Evolutionary conservation across 371 early-diverging fungal species (phyloP).

Genomic region (Fennellomyces sp.): DNA sequence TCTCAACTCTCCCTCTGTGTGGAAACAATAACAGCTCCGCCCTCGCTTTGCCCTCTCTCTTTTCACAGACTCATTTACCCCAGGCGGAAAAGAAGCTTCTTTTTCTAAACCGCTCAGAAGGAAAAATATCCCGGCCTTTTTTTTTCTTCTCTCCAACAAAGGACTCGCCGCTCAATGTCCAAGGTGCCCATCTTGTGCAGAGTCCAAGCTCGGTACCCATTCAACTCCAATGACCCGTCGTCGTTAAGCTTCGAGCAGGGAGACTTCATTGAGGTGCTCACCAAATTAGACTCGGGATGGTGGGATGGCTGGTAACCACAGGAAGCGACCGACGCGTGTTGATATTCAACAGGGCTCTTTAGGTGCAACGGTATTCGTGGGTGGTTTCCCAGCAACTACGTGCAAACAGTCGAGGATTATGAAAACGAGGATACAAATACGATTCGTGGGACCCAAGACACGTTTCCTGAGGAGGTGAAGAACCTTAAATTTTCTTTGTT

Average conservation of each 20-base stretch:
- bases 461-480: neutral
- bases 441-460: neutral
- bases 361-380: constrained; percentile 68
- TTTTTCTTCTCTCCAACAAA: neutral
- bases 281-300: constrained; percentile 88
- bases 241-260: constrained; percentile 71
- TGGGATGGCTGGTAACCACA: constrained; percentile 87
- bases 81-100: too few relatives aligned
- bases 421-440: constrained; percentile 15
- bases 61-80: too few relatives aligned
- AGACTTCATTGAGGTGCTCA: constrained; percentile 82
- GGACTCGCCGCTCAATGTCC: constrained; percentile 6
- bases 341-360: neutral
- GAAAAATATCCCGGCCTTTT: neutral
- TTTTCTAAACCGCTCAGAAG: too few relatives aligned
- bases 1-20: too few relatives aligned
- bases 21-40: too few relatives aligned
- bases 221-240: constrained; percentile 73
- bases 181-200: constrained; percentile 33
- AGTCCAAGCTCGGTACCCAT: constrained; percentile 79
- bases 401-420: constrained; percentile 54
- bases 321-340: too few relatives aligned
- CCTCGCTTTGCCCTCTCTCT: too few relatives aligned
- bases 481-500: constrained; percentile 7
- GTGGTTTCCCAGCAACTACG: constrained; percentile 91